Percentiles rank a stretch among this genome's conserved stretches.
Conservation (phyloP, 2,329 filamentous ascomycete genomes). For the Penicillium sp. region DNA sequence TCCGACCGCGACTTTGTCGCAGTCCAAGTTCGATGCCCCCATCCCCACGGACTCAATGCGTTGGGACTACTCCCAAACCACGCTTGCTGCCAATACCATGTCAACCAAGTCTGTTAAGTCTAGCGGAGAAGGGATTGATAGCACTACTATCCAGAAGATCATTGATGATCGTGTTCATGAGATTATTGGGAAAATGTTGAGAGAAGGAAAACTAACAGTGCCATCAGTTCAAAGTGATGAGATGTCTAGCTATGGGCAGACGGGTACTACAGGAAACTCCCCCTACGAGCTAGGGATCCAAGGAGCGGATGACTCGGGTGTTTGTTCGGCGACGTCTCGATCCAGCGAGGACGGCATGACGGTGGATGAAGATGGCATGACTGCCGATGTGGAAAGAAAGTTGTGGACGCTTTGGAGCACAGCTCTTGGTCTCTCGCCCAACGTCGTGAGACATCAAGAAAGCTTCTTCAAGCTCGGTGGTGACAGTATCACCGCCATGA, state of each 20-base stretch:
- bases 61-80: conserved; percentile 17
- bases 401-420: conserved; percentile 43
- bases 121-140: conserved; percentile 19
- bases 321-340: conserved; percentile 31
- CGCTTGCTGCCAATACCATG: conserved; percentile 16
- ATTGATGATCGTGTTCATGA: conserved; percentile 38
- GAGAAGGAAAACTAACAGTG: conserved; percentile 27
- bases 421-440: conserved; percentile 35
- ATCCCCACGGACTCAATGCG: conserved; percentile 4
- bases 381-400: conserved; percentile 35
- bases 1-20: conserved; percentile 25
- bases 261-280: conserved; percentile 19
- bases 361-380: conserved; percentile 23
- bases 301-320: conserved; percentile 23
- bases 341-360: conserved; percentile 31
- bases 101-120: conserved; percentile 1
- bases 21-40: conserved; percentile 18
- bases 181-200: conserved; percentile 36
- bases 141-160: conserved; percentile 29
- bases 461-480: conserved; percentile 48
- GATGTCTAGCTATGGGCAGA: conserved; percentile 15
- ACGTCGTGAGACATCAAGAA: conserved; percentile 36
- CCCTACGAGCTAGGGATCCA: conserved; percentile 17
- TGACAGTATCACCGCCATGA: conserved; percentile 46
- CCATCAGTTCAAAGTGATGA: conserved; percentile 18